Percentiles rank a stretch among this genome's conserved stretches.
Evolutionary conservation across 768 basidiomycete species (phyloP).

Genomic region (Leccinum subtestaceum): DNA sequence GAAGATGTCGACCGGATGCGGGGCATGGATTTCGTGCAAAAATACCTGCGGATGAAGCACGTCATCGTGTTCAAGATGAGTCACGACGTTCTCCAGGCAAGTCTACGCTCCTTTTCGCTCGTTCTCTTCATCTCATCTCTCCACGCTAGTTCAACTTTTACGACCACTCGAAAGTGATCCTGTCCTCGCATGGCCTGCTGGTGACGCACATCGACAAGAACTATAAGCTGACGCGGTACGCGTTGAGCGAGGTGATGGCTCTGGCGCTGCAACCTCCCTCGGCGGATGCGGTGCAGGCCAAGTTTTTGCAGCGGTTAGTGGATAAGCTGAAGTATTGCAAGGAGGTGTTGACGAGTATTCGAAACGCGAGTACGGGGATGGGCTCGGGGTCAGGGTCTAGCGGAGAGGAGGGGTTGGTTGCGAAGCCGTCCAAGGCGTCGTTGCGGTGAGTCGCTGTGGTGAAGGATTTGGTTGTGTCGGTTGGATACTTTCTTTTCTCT

Average conservation of each 20-base stretch:
- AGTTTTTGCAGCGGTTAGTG: constrained; percentile 61
- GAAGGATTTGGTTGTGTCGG: neutral
- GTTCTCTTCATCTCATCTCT: neutral
- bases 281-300: constrained; percentile 52
- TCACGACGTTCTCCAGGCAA: constrained; percentile 91
- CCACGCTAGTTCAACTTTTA: constrained; percentile 90
- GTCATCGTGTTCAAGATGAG: constrained; percentile 96
- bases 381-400: constrained; percentile 20
- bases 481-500: neutral
- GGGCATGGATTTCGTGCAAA: constrained; percentile 95
- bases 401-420: constrained; percentile 10
- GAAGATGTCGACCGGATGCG: constrained; percentile 61
- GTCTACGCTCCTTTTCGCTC: constrained; percentile 15
- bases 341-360: constrained; percentile 75
- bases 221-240: constrained; percentile 72
- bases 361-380: constrained; percentile 50
- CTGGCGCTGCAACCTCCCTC: constrained; percentile 41
- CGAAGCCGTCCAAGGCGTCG: constrained; percentile 22
- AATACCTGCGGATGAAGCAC: constrained; percentile 94
- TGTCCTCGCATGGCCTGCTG: constrained; percentile 74
- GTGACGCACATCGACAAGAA: constrained; percentile 92
- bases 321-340: constrained; percentile 86
- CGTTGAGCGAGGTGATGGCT: constrained; percentile 68
- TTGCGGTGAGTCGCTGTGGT: constrained; percentile 3
- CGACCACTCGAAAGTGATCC: constrained; percentile 93